Evolutionary conservation across 1,284 basidiomycete genomes (phyloP).

Genomic region (Pyrrhoderma lamaoense): DNA sequence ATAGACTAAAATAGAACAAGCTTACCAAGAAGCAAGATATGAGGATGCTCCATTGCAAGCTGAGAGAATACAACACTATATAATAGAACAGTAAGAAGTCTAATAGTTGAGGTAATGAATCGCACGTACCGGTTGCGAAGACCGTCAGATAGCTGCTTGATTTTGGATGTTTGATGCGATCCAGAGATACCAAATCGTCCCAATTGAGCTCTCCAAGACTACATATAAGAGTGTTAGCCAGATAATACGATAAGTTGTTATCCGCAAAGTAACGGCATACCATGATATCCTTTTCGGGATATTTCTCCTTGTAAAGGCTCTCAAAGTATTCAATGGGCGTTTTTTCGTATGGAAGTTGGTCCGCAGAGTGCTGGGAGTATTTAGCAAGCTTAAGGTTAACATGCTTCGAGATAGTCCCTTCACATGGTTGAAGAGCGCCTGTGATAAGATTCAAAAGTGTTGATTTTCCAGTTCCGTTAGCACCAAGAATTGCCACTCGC

Average conservation of each 20-base stretch:
- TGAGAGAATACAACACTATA: conserved; percentile 85
- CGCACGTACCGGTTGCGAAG: conserved; percentile 76
- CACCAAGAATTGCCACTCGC: conserved; percentile 93
- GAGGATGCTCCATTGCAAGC: conserved; percentile 89
- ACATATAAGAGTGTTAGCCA: conserved; percentile 16
- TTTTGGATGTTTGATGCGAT: conserved; percentile 87
- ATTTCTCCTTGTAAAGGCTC: conserved; percentile 71
- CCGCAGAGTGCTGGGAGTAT: conserved; percentile 98
- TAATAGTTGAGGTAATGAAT: neutral
- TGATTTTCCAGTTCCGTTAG: conserved; percentile 97
- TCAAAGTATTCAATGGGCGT: conserved; percentile 95
- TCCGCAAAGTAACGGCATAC: conserved; percentile 26
- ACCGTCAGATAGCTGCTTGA: conserved; percentile 93
- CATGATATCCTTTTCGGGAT: conserved; percentile 88
- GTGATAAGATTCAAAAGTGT: conserved; percentile 96
- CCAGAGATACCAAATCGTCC: conserved; percentile 96
- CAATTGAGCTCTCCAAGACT: conserved; percentile 92
- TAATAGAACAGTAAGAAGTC: neutral
- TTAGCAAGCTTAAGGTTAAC: conserved; percentile 89
- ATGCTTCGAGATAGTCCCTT: conserved; percentile 88
- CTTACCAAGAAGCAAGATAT: conserved; percentile 76
- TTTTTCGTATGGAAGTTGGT: conserved; percentile 94
- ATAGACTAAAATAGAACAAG: conserved; percentile 15
- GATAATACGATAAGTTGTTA: conserved; percentile 20
- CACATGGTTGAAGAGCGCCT: conserved; percentile 69